Base-by-base conservation (phyloP, 805 yeast species). In the Zygosaccharomyces kombuchaensis region DNA sequence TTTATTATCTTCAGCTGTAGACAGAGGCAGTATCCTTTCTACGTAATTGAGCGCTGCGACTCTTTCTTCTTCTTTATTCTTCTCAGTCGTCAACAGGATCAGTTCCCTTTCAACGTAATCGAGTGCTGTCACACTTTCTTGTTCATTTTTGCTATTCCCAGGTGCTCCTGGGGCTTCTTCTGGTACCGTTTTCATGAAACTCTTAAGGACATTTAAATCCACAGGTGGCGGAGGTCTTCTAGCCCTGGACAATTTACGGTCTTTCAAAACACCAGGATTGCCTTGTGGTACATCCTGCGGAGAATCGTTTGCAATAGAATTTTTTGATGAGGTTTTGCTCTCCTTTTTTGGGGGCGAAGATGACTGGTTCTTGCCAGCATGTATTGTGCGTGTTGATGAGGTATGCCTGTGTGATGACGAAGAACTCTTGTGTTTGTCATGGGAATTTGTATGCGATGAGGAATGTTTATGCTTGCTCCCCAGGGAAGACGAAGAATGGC, bases 211-310 rank as follows among this genome's bases (percentile, higher is more conserved):
- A 13, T 23, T 27, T 27, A 38, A 17, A 16, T 38, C 41, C 3
- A 38, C 41, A 8, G 41, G 41, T 12, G 41, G 41, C 12, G 41
- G 41, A 25, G 41, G 41, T 38, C 41, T 38, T 27, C 41, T 26
- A 12, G 17, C 34, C 16, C 23, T 27, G 14, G 26, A 17, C 8
- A 31, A 32, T 26, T 26, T 38, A 6, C 27, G 39, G 10, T 13
- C 41, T 27, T 29, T 29, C 16, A 13, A 12, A 13, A 34, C 9
- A 27, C 7, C 22, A 27, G 26, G 23, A 27, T 38, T 13, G 14
- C 10, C 22, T 14, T 27, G 34, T 17, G 22, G 17, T 26, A 9
- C 34, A 27, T 27, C 31, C 13, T 25, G 34, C 4, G 32, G 4
- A 29, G 13, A 29, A 13, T n/a, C 32, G 16, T 10, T 6, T 6